A percentile compares a stretch with the other conserved stretches of the same genome.
Evolutionary conservation across 2,329 filamentous ascomycete genomes (phyloP).

Genomic region (Onygena corvina): DNA sequence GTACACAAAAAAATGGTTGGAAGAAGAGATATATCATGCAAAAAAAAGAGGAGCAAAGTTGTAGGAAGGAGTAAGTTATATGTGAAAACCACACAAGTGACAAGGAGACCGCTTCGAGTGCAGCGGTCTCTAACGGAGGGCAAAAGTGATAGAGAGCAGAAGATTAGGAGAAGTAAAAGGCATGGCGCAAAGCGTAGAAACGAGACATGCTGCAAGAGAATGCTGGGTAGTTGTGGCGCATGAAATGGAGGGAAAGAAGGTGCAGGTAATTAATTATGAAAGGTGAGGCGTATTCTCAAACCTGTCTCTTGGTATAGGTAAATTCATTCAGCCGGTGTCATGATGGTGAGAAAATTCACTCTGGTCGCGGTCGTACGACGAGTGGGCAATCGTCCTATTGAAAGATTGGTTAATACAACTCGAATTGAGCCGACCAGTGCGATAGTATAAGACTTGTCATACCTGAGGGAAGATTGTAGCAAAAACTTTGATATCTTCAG

Average conservation of each 20-base stretch:
- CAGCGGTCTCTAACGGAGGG: not conserved
- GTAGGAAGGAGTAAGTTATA: not conserved
- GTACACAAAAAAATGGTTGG: not conserved
- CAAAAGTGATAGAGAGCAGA: not conserved
- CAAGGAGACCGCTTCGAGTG: not conserved
- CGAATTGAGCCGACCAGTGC: conserved; percentile 11
- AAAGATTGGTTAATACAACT: conserved; percentile 5
- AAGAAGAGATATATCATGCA: not conserved
- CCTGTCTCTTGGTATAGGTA: not conserved
- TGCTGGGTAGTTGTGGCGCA: not conserved
- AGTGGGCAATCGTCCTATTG: conserved; percentile 69
- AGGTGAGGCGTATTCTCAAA: conserved; percentile 5
- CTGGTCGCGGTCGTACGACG: conserved; percentile 47
- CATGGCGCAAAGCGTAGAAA: not conserved
- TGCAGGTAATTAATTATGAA: conserved; percentile 16
- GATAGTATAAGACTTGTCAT: conserved; percentile 26
- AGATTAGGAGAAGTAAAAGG: not conserved
- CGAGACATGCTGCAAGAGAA: conserved; percentile 2
- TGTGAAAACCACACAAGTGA: not conserved
- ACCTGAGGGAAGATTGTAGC: conserved; percentile 97
- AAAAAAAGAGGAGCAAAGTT: not conserved
- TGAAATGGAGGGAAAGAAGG: conserved; percentile 13
- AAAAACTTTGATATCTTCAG: conserved; percentile 96
- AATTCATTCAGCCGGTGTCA: not conserved
- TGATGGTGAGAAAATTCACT: conserved; percentile 17